Conservation (phyloP, 371 early-diverging fungal genomes). For the Rhizopus sp. region DNA sequence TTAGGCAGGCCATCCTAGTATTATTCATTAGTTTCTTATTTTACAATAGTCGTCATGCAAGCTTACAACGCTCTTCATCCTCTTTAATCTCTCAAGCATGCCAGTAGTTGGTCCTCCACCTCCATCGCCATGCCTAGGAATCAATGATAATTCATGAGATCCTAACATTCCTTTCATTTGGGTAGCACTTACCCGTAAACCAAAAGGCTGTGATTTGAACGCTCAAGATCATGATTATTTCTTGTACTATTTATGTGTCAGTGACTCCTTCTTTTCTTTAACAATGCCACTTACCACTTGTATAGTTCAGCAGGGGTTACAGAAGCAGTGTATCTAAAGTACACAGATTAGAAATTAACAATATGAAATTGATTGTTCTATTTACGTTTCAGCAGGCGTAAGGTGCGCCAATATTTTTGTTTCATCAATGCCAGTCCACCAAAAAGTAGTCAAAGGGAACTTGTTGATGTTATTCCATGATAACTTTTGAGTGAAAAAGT, state of each 20-base stretch:
- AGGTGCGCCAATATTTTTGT: constrained; percentile 80
- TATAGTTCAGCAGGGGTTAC: constrained; percentile 40
- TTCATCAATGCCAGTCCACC: constrained; percentile 79
- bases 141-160: neutral
- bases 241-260: constrained; percentile 25
- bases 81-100: constrained; percentile 84
- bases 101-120: constrained; percentile 91
- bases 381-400: constrained; percentile 79
- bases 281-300: constrained; percentile 32
- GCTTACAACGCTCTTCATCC: constrained; percentile 71
- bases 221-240: constrained; percentile 48
- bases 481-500: constrained; percentile 97
- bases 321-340: constrained; percentile 36
- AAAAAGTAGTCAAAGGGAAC: constrained; percentile 95
- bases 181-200: constrained; percentile 40
- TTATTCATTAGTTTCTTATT: neutral
- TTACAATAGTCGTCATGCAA: neutral
- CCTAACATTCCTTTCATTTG: too few species aligned
- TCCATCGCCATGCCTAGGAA: constrained; percentile 86
- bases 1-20: constrained; percentile 72
- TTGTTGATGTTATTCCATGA: constrained; percentile 99
- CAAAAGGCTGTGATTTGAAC: constrained; percentile 42
- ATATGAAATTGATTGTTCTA: neutral
- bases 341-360: neutral
- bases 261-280: neutral